Base-by-base conservation (phyloP, 2,329 filamentous ascomycete species). In the Paecilomyces sp. region DNA sequence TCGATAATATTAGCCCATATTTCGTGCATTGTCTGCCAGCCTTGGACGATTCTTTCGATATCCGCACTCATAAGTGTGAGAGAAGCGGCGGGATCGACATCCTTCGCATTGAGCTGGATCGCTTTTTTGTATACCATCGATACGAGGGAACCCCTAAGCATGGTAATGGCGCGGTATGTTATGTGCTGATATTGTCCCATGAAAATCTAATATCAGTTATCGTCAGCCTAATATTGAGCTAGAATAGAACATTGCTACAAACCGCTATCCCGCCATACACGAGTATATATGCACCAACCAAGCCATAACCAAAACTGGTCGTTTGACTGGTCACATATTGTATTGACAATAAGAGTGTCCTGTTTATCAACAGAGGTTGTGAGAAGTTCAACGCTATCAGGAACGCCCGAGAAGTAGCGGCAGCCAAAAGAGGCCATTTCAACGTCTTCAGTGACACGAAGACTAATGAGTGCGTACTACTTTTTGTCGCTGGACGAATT, bases 111-210 rank as follows among this genome's bases (percentile, higher is more conserved):
- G 1, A 76, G 57, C 9, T 68, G 66, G 12, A 66, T 72, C 7
- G 75, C 70, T 60, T 76, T 77, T n/a, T 76, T 74, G 64, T 81
- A 85, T 1, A 86, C 77, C 63, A 84, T 70, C 0, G 80, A 77
- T n/a, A 80, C 70, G 7, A 81, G 64, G 0, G 70, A 74, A 9
- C 76, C 76, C 36, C 79, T 69, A 8, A 78, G 67, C 71, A 79
- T 76, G 9, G 76, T 77, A 28, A 77, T 74, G 11, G 70, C 67
- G 5, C 77, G 76, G 61, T 79, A 76, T 0, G 75, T 72, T 12
- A 72, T 66, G 64, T 80, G 77, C 53, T 77, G 71, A 55, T 77
- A 77, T 47, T 73, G 71, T 7, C 72, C 73, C 65, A 75, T 77
- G 8, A 70, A 68, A 12, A 77, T 57, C 75, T 77, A 55, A 7